These are phyloP conservation scores for Podospora anserina DNA, from an alignment of 495 filamentous ascomycete species.

Conservation along the genomic window DNA sequence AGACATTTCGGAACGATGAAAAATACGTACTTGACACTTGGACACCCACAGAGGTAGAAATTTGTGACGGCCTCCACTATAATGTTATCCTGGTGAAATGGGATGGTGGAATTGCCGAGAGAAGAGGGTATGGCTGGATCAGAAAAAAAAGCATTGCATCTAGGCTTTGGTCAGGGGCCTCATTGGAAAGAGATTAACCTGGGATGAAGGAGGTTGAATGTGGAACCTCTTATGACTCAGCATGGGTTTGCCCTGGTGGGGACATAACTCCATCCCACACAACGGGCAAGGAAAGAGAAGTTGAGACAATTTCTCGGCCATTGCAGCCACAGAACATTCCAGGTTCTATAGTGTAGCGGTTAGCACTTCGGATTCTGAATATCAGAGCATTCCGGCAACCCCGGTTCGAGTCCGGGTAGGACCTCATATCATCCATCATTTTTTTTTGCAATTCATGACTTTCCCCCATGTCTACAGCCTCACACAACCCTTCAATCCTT, in stretches of 20 bases:
- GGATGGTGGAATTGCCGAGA: neutral
- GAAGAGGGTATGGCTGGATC: neutral
- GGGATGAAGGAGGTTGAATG: neutral
- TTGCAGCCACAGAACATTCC: neutral
- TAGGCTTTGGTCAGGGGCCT: neutral
- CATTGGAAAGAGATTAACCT: conserved; percentile 8
- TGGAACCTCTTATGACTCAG: neutral
- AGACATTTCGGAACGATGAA: neutral
- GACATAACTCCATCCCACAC: neutral
- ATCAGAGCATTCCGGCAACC: conserved; percentile 27
- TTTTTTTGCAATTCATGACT: neutral
- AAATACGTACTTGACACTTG: no score
- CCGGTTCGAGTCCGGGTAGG: conserved; percentile 37
- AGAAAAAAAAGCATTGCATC: neutral
- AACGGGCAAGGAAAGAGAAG: neutral
- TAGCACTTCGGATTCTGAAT: conserved; percentile 20
- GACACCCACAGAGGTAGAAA: neutral
- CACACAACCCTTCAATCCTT: neutral
- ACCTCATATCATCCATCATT: conserved; percentile 15
- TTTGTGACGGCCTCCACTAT: neutral
- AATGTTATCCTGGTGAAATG: neutral
- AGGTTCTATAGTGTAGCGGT: conserved; percentile 17
- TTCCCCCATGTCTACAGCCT: neutral
- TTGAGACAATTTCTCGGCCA: neutral
- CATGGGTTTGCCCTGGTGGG: neutral